A percentile compares a stretch with the other conserved stretches of the same genome.
Conservation (phyloP, 2,329 filamentous ascomycete species). For the Colletotrichum cordylinicola region DNA sequence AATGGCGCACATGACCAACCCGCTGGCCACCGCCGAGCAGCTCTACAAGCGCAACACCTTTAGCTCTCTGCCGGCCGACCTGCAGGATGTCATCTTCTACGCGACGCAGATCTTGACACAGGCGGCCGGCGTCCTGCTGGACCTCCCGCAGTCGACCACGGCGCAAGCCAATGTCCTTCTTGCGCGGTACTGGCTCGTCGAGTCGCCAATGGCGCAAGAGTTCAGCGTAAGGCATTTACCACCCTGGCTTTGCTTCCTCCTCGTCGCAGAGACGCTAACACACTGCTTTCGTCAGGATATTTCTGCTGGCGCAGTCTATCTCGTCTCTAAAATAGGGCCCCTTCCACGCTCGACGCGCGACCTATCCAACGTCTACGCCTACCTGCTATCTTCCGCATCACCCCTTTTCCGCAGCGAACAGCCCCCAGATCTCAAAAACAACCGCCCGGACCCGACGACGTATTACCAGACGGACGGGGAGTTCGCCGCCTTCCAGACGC, state of each 20-base stretch:
- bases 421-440: constrained; percentile 29
- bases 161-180: constrained; percentile 85
- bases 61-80: constrained; percentile 66
- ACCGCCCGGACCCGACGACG: constrained; percentile 47
- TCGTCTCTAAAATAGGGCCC: constrained; percentile 83
- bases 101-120: constrained; percentile 77
- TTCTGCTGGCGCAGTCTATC: constrained; percentile 81
- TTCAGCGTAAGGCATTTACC: constrained; percentile 51
- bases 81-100: constrained; percentile 76
- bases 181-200: constrained; percentile 77
- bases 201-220: constrained; percentile 61
- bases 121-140: constrained; percentile 79
- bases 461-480: constrained; percentile 77
- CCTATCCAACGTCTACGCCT: constrained; percentile 83
- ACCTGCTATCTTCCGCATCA: constrained; percentile 71
- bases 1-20: constrained; percentile 55
- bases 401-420: constrained; percentile 52
- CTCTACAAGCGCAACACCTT: constrained; percentile 62
- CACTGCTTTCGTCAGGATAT: constrained; percentile 63
- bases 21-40: constrained; percentile 75
- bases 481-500: constrained; percentile 69
- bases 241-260: not conserved
- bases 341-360: constrained; percentile 79
- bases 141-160: constrained; percentile 84
- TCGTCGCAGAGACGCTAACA: not conserved